Percentiles rank a stretch among this genome's conserved stretches.
Conservation (phyloP, 805 yeast species). For the Starmerella riodocensis region DNA sequence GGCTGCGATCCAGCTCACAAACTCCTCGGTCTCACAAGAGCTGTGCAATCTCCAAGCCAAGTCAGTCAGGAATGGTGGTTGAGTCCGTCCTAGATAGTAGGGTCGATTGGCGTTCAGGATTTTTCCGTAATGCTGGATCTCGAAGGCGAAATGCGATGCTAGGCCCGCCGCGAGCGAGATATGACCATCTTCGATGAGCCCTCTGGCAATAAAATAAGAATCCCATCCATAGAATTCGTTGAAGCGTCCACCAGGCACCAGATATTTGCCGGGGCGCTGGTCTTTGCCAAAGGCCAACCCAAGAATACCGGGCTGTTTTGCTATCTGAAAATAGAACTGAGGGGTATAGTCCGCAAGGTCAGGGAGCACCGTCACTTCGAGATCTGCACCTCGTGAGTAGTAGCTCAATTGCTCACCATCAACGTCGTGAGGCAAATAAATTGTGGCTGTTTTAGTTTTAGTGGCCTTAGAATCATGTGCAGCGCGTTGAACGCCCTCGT, state of each 20-base stretch:
- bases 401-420: background rate
- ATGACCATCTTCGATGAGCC: slow-evolving; percentile 54
- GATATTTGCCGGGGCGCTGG: slow-evolving; percentile 61
- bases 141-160: slow-evolving; percentile 85
- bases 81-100: slow-evolving; percentile 81
- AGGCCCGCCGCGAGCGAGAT: slow-evolving; percentile 70
- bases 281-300: slow-evolving; percentile 57
- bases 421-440: slow-evolving; percentile 9
- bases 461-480: slow-evolving; percentile 10
- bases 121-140: slow-evolving; percentile 81
- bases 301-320: slow-evolving; percentile 72
- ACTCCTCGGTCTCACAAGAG: slow-evolving; percentile 37
- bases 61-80: slow-evolving; percentile 93
- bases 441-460: background rate
- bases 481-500: slow-evolving; percentile 7
- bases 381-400: slow-evolving; percentile 12
- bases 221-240: slow-evolving; percentile 98
- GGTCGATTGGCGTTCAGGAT: slow-evolving; percentile 88
- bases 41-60: slow-evolving; percentile 53
- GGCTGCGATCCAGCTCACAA: slow-evolving; percentile 56
- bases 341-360: slow-evolving; percentile 46
- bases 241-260: slow-evolving; percentile 95
- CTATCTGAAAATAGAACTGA: slow-evolving; percentile 59
- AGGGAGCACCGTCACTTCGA: slow-evolving; percentile 72
- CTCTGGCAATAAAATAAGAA: slow-evolving; percentile 81